Evolutionary conservation across 192 early-diverging fungal genomes (phyloP).

Genomic region (Dissophora ornata): DNA sequence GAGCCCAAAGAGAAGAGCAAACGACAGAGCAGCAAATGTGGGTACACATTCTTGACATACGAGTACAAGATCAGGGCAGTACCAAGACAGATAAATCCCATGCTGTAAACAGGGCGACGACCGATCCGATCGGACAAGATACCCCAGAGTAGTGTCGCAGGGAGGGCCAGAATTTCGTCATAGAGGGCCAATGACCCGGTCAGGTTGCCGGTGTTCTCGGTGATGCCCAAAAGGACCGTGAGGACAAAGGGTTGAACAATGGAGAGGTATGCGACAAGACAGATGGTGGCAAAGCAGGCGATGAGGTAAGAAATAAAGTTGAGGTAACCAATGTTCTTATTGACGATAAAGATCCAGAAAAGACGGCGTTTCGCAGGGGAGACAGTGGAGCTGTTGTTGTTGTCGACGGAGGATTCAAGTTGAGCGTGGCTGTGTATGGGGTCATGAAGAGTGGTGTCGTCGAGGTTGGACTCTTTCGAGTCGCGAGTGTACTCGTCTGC

Average conservation of each 20-base stretch:
- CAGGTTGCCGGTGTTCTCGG: constrained; percentile 36
- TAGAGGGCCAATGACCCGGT: constrained; percentile 72
- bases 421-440: background rate
- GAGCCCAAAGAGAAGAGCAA: constrained; percentile 77
- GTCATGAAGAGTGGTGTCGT: too few species aligned
- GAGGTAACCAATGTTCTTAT: constrained; percentile 30
- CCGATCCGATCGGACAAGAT: constrained; percentile 69
- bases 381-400: background rate
- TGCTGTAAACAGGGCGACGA: constrained; percentile 63
- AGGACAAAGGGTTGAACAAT: constrained; percentile 57
- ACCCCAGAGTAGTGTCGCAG: constrained; percentile 69
- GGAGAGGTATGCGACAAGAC: constrained; percentile 48
- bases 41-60: constrained; percentile 65
- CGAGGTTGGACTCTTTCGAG: too few species aligned
- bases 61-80: constrained; percentile 64
- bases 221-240: constrained; percentile 33
- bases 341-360: constrained; percentile 50
- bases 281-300: constrained; percentile 27
- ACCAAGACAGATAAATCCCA: constrained; percentile 64
- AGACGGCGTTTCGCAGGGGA: constrained; percentile 8
- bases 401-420: background rate
- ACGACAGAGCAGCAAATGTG: constrained; percentile 66
- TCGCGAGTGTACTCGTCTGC: too few species aligned
- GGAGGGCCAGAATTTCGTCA: constrained; percentile 70
- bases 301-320: constrained; percentile 38